These are phyloP conservation scores for Coemansia sp. DNA, from an alignment of 192 early-diverging fungal genomes.

Conservation along the genomic window DNA sequence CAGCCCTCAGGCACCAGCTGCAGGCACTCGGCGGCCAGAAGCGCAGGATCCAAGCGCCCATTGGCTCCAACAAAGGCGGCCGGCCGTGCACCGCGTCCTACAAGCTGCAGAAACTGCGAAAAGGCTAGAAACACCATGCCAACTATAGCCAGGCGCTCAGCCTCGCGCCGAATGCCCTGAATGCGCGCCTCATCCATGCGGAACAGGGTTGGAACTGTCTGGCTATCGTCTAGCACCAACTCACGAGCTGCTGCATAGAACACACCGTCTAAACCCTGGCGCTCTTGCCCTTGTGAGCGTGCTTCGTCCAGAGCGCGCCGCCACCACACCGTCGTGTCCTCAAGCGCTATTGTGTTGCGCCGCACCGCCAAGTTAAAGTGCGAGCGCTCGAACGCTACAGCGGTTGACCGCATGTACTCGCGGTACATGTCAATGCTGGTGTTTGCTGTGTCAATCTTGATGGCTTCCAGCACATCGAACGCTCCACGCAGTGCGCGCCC, in stretches of 20 bases:
- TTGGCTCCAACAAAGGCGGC: slow-evolving; percentile 17
- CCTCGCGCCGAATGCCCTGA: slow-evolving; percentile 30
- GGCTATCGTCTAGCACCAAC: slow-evolving; percentile 44
- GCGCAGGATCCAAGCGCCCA: too few species aligned
- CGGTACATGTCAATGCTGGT: slow-evolving; percentile 63
- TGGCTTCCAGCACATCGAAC: slow-evolving; percentile 62
- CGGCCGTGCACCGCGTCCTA: slow-evolving; percentile 12
- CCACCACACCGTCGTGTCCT: slow-evolving; percentile 46
- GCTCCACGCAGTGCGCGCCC: slow-evolving; percentile 64
- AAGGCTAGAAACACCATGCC: slow-evolving; percentile 44
- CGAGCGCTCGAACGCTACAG: slow-evolving; percentile 65
- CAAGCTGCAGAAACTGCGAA: slow-evolving; percentile 42
- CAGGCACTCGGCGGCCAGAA: too few species aligned
- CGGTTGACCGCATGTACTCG: slow-evolving; percentile 65
- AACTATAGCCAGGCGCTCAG: slow-evolving; percentile 38
- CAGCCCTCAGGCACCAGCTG: too few species aligned
- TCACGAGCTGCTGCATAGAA: slow-evolving; percentile 34
- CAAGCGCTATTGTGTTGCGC: slow-evolving; percentile 20
- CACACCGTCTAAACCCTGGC: slow-evolving; percentile 22
- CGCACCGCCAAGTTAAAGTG: slow-evolving; percentile 55
- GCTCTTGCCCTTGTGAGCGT: slow-evolving; percentile 4
- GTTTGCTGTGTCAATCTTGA: slow-evolving; percentile 63
- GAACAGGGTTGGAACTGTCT: slow-evolving; percentile 29
- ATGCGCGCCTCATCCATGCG: slow-evolving; percentile 52
- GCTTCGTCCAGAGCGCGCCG: slow-evolving; percentile 18